phyloP scores from a whole-genome alignment of 2,329 filamentous ascomycete genomes.

The Davidsoniella neocaledoniae region DNA sequence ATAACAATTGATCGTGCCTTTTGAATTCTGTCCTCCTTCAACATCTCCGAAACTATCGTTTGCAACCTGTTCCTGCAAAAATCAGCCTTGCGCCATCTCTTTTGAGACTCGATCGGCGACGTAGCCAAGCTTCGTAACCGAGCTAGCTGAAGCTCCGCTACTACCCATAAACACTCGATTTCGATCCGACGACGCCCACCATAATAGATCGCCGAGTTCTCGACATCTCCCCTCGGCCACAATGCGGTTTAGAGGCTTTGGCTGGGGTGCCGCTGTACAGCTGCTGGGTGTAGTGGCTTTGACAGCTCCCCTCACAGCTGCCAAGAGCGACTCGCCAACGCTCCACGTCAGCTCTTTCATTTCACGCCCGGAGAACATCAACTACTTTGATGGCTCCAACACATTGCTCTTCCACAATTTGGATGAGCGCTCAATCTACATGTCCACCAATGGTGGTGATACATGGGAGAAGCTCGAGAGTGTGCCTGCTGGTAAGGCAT shows the following conservation, averaged over 20 bases:
- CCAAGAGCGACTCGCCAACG: slow-evolving; percentile 46
- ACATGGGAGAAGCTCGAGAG: slow-evolving; percentile 53
- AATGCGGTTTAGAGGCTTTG: slow-evolving; percentile 10
- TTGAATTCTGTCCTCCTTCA: too few relatives aligned
- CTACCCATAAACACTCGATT: background rate
- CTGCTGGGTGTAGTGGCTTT: slow-evolving; percentile 7
- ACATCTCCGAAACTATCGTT: too few relatives aligned
- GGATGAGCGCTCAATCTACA: slow-evolving; percentile 47
- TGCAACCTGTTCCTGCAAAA: too few relatives aligned
- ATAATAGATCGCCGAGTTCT: background rate
- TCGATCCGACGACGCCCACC: background rate
- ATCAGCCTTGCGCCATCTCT: too few relatives aligned
- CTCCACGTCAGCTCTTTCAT: slow-evolving; percentile 51
- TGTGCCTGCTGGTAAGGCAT: slow-evolving; percentile 44
- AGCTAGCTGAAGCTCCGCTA: background rate
- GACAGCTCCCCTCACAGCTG: slow-evolving; percentile 14
- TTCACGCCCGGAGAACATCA: slow-evolving; percentile 48
- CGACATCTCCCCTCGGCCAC: background rate
- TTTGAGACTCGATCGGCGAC: too few relatives aligned
- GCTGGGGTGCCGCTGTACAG: slow-evolving; percentile 8
- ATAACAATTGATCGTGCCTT: too few relatives aligned
- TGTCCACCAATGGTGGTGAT: slow-evolving; percentile 65
- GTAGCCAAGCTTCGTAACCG: too few relatives aligned
- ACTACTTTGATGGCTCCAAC: slow-evolving; percentile 86
- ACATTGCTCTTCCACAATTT: slow-evolving; percentile 59